phyloP scores from a whole-genome alignment of 2,329 filamentous ascomycete species.

The Zarea fungicola region DNA sequence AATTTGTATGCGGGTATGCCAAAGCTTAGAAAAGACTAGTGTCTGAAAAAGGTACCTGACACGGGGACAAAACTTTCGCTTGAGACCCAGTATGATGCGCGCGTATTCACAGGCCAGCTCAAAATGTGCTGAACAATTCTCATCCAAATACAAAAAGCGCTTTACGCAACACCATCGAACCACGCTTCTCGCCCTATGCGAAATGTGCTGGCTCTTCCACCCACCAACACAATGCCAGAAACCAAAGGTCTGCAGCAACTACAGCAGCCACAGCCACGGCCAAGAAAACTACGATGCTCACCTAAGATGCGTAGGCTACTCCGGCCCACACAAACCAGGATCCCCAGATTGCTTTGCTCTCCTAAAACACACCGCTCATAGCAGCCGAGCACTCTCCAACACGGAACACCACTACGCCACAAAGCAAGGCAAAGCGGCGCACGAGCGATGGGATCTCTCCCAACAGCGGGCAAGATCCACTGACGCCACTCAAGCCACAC shows the following conservation, averaged over 20 bases:
- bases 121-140: slow-evolving; percentile 3
- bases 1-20: too few relatives aligned
- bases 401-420: neutral
- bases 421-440: slow-evolving; percentile 4
- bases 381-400: slow-evolving; percentile 1
- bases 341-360: neutral
- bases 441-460: neutral
- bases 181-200: neutral
- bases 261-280: neutral
- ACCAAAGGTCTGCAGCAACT: neutral
- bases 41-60: too few relatives aligned
- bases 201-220: neutral
- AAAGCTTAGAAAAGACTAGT: too few relatives aligned
- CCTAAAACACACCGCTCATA: neutral
- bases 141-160: neutral
- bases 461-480: neutral
- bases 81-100: neutral
- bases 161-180: neutral
- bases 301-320: neutral
- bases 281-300: neutral
- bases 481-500: neutral
- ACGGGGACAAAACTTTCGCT: too few relatives aligned
- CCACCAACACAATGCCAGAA: neutral
- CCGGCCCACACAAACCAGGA: neutral
- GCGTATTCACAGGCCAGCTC: neutral